phyloP scores from a whole-genome alignment of 1,139 yeast genomes.

The Saccharomyces hybrid region DNA sequence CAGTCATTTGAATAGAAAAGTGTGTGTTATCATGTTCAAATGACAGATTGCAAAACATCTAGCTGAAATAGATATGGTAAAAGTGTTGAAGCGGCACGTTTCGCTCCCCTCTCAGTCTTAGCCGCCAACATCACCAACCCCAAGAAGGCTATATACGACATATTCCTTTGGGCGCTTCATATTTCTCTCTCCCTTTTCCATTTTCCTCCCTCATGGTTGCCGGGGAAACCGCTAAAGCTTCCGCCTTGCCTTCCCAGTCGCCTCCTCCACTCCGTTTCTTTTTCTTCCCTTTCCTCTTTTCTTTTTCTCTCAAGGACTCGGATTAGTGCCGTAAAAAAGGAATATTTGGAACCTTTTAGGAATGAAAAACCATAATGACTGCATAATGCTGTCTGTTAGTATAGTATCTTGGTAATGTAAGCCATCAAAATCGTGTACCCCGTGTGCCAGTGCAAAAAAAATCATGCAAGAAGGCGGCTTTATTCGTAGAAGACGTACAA shows the following conservation, averaged over 20 bases:
- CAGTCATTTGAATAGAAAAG: too few species aligned
- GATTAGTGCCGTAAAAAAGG: not conserved
- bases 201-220: not conserved
- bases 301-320: not conserved
- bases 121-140: not conserved
- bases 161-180: too few species aligned
- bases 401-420: not conserved
- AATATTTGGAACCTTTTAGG: not conserved
- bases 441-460: not conserved
- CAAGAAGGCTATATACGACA: not conserved
- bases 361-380: not conserved
- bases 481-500: constrained; percentile 20
- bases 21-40: too few species aligned
- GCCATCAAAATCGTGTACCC: not conserved
- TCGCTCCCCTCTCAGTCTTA: not conserved
- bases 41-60: not conserved
- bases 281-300: not conserved
- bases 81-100: not conserved
- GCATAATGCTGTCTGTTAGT: not conserved
- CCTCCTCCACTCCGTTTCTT: not conserved
- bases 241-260: not conserved
- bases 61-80: too few species aligned
- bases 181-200: not conserved
- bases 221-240: not conserved
- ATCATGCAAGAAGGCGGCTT: constrained; percentile 29